Conservation (phyloP, 768 basidiomycete genomes). For the Sutorius australiensis region DNA sequence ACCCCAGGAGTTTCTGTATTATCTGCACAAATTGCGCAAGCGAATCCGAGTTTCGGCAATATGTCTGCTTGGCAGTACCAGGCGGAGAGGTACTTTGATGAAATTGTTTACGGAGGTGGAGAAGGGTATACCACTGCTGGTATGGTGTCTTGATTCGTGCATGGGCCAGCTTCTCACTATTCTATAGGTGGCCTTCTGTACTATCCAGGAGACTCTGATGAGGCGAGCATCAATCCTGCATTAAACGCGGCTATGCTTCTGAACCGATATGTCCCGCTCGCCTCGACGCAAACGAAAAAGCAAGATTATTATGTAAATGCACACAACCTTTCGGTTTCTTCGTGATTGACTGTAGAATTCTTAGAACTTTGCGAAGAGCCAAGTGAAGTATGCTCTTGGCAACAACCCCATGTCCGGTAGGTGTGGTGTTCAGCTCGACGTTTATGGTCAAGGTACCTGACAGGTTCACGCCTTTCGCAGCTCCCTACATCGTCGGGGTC, state of each 20-base stretch:
- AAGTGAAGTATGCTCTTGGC: conserved; percentile 81
- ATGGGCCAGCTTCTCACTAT: background rate
- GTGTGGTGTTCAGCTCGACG: conserved; percentile 11
- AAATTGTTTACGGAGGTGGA: conserved; percentile 55
- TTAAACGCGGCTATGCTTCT: conserved; percentile 85
- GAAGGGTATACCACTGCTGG: conserved; percentile 59
- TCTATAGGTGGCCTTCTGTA: conserved; percentile 70
- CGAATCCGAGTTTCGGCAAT: conserved; percentile 54
- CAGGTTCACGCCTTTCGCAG: background rate
- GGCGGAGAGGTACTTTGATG: conserved; percentile 75
- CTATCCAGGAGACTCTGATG: conserved; percentile 80
- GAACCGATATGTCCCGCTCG: conserved; percentile 69
- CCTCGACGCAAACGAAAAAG: conserved; percentile 56
- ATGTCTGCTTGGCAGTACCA: conserved; percentile 62
- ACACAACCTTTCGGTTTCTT: background rate
- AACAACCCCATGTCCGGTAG: conserved; percentile 85
- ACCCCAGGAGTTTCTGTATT: conserved; percentile 72
- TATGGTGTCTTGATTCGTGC: conserved; percentile 26
- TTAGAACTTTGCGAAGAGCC: conserved; percentile 69
- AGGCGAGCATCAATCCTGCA: conserved; percentile 79
- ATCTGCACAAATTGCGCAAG: conserved; percentile 67
- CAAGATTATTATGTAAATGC: conserved; percentile 55
- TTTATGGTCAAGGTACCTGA: background rate
- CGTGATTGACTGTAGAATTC: conserved; percentile 4
- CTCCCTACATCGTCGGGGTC: conserved; percentile 72